Base-by-base conservation (phyloP, 2,329 filamentous ascomycete genomes). In the Trichoderma koningiopsis region DNA sequence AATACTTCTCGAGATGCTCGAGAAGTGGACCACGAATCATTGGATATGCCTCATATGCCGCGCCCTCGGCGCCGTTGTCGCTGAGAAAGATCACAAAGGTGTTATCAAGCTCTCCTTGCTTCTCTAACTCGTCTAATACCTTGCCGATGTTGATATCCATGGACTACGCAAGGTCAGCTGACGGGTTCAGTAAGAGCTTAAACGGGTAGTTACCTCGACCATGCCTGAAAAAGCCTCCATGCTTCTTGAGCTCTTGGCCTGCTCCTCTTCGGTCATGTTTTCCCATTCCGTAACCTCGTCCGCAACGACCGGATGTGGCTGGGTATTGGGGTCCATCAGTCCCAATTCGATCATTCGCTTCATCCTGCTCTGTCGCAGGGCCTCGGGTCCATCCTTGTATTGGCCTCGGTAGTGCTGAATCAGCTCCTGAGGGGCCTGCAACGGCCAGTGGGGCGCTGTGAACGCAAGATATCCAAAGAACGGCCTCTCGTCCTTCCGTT, bases 221-320 rank as follows among this genome's bases (percentile, higher is more conserved):
- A 91, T 90, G 19, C 81, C 88, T 0, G 88, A 88, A 70, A 86
- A 90, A 4, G 86, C 83, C 73, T 89, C 88, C 87, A 89, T 89
- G 0, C 85, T 83, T 33, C 79, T 83, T 72, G 76, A 82, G 14
- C 85, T 86, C 68, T 83, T 83, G 4, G 79, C 79, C 66, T 79
- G 78, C 71, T 84, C 83, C 35, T 85, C 82, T 1, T 81, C 77
- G 1, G 78, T 79, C 75, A 86, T 75, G 4, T 83, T 81, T 4
- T 76, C 74, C 85, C 85, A 87, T 4, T 83, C 83, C 33, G 72
- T 70, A 16, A 86, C 80, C 1, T 86, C 82, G 0, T 83, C 82
- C 27, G 52, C 52, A 56, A 56, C 27, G 52, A 56, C 52, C 27
- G 52, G 52, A 68, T 86, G 84, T 0, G 85, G 80, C 68, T 83